Evolutionary conservation across 2,329 filamentous ascomycete species (phyloP), one percentile per base, ranked within the genome.

Genomic region (Ophiostoma tasmaniense): DNA sequence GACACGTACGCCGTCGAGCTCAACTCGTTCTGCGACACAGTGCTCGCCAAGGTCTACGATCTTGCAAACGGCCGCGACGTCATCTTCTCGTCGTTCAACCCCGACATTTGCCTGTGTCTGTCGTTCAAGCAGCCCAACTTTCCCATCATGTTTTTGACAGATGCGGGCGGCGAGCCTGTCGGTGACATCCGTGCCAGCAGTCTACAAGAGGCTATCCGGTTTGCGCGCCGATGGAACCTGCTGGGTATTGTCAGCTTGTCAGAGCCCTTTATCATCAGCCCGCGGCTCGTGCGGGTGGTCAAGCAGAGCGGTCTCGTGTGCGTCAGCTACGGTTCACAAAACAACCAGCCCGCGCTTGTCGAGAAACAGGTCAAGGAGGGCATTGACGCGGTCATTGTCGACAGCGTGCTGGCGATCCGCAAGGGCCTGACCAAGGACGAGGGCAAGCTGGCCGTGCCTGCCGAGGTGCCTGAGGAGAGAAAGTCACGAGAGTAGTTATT

Each of bases 111-210:
- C 77, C 85, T 99, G 17, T 87, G 97, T 73, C 82, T 98, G 55
- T 95, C 90, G 68, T 97, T 97, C 84, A 99, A 99, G 81, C 95
- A 99, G 80, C 94, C 94, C 1, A 96, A 91, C 62, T 97, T 97
- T 69, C 96, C 95, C 0, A 93, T 99, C 70, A 82, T 99, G 71
- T 99, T 99, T 81, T 84, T 99, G 55, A 96, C 90, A 0, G 95
- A 99, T 75, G 92, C 93, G 0, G 95, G 94, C 0, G 89, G 87
- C n/a, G 85, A 81, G 22, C 83, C 87, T 0, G 93, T 96, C 2
- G 92, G 92, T 35, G 95, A 99, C 76, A 90, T 98, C 69, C 85
- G 95, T 20, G 94, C 95, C 0, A 93, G 89, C 72, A 96, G 92
- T 74, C 82, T 99, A 50, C 96, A 99, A 78, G 95, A 99, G 79